Percentiles rank a stretch among this genome's conserved stretches.
phyloP scores from a whole-genome alignment of 139 green algal species.

The Chlamydomonas asymmetrica region DNA sequence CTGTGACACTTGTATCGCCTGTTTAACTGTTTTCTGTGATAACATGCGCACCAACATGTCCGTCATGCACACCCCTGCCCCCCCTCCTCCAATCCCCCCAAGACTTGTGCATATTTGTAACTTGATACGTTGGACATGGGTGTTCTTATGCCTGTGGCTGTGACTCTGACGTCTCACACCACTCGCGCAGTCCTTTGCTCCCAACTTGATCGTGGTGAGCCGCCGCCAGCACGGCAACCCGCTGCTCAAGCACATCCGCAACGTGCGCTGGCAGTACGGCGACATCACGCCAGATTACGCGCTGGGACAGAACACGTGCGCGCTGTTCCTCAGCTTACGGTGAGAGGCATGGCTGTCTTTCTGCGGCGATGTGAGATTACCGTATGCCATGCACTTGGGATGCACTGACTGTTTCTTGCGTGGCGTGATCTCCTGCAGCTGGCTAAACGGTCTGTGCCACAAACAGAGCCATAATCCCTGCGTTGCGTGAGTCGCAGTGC shows the following conservation, averaged over 20 bases:
- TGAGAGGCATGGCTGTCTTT: too few relatives aligned
- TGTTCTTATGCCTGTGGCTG: not conserved
- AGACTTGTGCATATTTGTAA: too few relatives aligned
- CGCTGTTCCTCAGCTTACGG: slow-evolving; percentile 83
- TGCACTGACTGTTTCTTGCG: too few relatives aligned
- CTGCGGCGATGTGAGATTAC: too few relatives aligned
- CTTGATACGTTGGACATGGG: not conserved
- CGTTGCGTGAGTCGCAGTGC: too few relatives aligned
- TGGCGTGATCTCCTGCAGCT: too few relatives aligned
- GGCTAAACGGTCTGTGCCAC: too few relatives aligned
- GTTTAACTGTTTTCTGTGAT: not conserved
- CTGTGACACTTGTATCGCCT: too few relatives aligned
- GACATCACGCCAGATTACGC: slow-evolving; percentile 88
- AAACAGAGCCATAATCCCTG: too few relatives aligned
- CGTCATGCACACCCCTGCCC: not conserved
- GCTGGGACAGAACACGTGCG: slow-evolving; percentile 59
- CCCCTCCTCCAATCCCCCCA: too few relatives aligned
- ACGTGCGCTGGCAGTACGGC: slow-evolving; percentile 79
- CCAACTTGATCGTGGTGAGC: slow-evolving; percentile 77
- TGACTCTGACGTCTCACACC: not conserved
- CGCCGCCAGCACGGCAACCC: slow-evolving; percentile 87
- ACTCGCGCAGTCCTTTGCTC: not conserved
- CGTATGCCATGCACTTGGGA: too few relatives aligned
- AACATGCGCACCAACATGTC: not conserved
- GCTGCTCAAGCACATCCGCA: slow-evolving; percentile 83